Conservation (phyloP, 768 basidiomycete genomes). For the Gelatoporia subvermispora region DNA sequence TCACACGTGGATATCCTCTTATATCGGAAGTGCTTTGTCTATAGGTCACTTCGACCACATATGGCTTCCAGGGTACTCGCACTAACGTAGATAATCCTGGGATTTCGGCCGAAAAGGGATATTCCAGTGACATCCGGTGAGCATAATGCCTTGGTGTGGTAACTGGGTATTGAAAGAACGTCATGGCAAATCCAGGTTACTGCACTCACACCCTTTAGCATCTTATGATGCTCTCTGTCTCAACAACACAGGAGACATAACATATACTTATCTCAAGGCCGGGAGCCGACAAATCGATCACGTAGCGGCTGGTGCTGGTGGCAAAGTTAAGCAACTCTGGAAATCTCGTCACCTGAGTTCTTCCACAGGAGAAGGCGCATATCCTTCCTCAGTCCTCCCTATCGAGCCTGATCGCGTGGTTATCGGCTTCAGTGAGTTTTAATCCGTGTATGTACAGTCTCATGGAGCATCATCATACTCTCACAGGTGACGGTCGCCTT, state of each 20-base stretch:
- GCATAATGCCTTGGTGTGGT: background rate
- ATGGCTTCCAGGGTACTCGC: constrained; percentile 12
- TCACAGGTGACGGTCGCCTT: constrained; percentile 26
- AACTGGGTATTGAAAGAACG: background rate
- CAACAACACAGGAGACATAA: constrained; percentile 11
- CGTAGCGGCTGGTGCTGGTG: background rate
- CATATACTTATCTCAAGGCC: constrained; percentile 19
- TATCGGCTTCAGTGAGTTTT: constrained; percentile 38
- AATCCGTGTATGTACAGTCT: background rate
- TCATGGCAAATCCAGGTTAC: background rate
- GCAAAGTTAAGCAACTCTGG: constrained; percentile 16
- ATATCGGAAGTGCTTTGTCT: background rate
- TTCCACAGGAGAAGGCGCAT: constrained; percentile 1
- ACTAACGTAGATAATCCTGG: constrained; percentile 14
- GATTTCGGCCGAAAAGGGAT: background rate
- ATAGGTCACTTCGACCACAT: constrained; percentile 23
- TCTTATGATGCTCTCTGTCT: constrained; percentile 6
- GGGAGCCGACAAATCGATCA: constrained; percentile 12
- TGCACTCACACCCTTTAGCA: constrained; percentile 4
- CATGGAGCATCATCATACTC: background rate
- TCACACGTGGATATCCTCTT: background rate
- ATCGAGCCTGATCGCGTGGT: constrained; percentile 55
- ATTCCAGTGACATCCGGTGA: constrained; percentile 3
- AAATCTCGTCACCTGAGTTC: constrained; percentile 14
- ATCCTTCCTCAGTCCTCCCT: constrained; percentile 30